Base-by-base conservation (phyloP, 1,284 basidiomycete genomes). In the Puccinia hordei region DNA sequence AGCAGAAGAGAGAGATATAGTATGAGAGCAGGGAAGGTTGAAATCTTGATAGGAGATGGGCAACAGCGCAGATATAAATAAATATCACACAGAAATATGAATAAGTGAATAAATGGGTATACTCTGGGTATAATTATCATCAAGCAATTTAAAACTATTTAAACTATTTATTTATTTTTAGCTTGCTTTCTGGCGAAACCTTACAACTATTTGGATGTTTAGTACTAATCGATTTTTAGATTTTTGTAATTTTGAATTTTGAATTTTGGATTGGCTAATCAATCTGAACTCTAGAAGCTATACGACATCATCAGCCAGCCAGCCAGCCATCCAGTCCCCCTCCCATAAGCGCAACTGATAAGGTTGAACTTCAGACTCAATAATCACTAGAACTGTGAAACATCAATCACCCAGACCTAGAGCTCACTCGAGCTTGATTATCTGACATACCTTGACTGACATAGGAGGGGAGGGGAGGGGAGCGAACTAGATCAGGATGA, bases 11-110 rank as follows among this genome's bases (percentile, higher is more conserved):
- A 33, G n/a, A 55, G 13, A 55, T 10, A 55, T 17, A 55, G 53
- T 55, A 55, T 24, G 53, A 55, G 53, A 55, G 53, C n/a, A 63
- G 35, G 61, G 30, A 63, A 63, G 61, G 30, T 63, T 63, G 61
- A 63, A 63, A 63, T 63, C 61, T 63, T 63, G 61, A 63, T 63
- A 63, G 61, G 30, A 63, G 61, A 55, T 55, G n/a, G 38, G 13
- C n/a, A 55, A 6, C 53, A 55, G 53, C n/a, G n/a, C 53, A n/a
- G n/a, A 55, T n/a, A 55, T 27, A 51, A n/a, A n/a, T n/a, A n/a
- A 8, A 15, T 53, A 53, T n/a, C 3, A 2, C 53, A 27, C 22
- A n/a, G 19, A n/a, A 55, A 6, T 13, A 53, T n/a, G n/a, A n/a
- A n/a, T n/a, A n/a, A n/a, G n/a, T n/a, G n/a, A n/a, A n/a, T n/a